These are phyloP conservation scores for Neltuma alba DNA, from an alignment of 306 rosid species.

Conservation along the genomic window DNA sequence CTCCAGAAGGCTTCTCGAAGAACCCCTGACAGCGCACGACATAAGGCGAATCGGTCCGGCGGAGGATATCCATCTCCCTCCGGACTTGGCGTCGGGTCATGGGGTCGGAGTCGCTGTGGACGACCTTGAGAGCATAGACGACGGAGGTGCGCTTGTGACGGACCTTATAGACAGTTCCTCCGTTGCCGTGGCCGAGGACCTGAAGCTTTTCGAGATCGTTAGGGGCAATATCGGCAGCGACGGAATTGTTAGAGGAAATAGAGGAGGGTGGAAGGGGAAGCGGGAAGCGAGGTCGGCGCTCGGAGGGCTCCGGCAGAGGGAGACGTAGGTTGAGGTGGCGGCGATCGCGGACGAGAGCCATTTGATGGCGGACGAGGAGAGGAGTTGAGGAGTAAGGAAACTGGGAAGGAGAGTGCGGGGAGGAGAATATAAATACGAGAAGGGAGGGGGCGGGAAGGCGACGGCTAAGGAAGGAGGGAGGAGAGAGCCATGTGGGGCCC, in stretches of 20 bases:
- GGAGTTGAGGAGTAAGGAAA: not conserved
- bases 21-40: slow-evolving; percentile 56
- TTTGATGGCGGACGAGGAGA: not conserved
- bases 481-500: slow-evolving; percentile 40
- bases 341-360: slow-evolving; percentile 88
- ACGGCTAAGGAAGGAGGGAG: slow-evolving; percentile 42
- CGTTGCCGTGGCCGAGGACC: slow-evolving; percentile 88
- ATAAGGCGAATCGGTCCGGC: slow-evolving; percentile 77
- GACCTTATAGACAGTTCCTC: slow-evolving; percentile 95
- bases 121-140: slow-evolving; percentile 67
- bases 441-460: not conserved
- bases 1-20: slow-evolving; percentile 83
- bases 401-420: not conserved
- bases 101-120: slow-evolving; percentile 60
- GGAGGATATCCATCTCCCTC: slow-evolving; percentile 79
- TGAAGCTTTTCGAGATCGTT: slow-evolving; percentile 65
- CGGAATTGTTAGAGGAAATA: slow-evolving; percentile 17
- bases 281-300: slow-evolving; percentile 50
- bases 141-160: slow-evolving; percentile 61
- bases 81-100: slow-evolving; percentile 63
- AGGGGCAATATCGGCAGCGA: slow-evolving; percentile 29
- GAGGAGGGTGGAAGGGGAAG: slow-evolving; percentile 37
- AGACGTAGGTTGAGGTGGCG: slow-evolving; percentile 78
- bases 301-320: slow-evolving; percentile 44
- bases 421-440: slow-evolving; percentile 33